Evolutionary conservation across 2,329 filamentous ascomycete genomes (phyloP).

Genomic region (Sordariomycetes sp.): DNA sequence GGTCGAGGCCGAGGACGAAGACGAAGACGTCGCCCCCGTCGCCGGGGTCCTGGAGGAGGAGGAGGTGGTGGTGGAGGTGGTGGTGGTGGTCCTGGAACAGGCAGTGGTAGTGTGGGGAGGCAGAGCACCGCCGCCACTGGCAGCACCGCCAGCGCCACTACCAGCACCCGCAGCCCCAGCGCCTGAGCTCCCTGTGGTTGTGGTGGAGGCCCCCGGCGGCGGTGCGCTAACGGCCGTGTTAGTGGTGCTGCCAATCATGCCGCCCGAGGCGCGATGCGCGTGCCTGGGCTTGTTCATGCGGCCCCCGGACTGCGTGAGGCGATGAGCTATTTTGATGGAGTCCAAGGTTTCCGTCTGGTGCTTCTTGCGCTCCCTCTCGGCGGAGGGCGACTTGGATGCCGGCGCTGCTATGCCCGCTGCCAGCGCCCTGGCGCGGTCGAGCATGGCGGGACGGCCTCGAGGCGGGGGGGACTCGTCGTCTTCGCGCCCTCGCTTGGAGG

Average conservation of each 20-base stretch:
- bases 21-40: too few species aligned
- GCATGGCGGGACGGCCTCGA: constrained; percentile 7
- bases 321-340: neutral
- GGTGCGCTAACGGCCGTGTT: neutral
- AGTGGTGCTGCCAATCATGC: neutral
- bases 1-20: neutral
- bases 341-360: neutral
- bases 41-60: too few species aligned
- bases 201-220: neutral
- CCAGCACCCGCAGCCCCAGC: neutral
- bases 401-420: constrained; percentile 4
- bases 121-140: neutral
- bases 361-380: constrained; percentile 1
- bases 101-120: neutral
- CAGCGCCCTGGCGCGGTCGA: constrained; percentile 14
- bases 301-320: constrained; percentile 10
- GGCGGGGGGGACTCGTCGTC: neutral
- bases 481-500: neutral
- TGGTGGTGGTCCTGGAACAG: constrained; percentile 3
- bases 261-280: constrained; percentile 7
- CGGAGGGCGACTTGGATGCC: constrained; percentile 9
- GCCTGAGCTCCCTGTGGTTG: neutral
- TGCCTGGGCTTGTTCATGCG: constrained; percentile 16
- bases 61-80: constrained; percentile 1
- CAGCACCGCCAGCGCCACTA: constrained; percentile 1